Base-by-base conservation (phyloP, 2,329 filamentous ascomycete genomes). In the Fusarium avenaceum region DNA sequence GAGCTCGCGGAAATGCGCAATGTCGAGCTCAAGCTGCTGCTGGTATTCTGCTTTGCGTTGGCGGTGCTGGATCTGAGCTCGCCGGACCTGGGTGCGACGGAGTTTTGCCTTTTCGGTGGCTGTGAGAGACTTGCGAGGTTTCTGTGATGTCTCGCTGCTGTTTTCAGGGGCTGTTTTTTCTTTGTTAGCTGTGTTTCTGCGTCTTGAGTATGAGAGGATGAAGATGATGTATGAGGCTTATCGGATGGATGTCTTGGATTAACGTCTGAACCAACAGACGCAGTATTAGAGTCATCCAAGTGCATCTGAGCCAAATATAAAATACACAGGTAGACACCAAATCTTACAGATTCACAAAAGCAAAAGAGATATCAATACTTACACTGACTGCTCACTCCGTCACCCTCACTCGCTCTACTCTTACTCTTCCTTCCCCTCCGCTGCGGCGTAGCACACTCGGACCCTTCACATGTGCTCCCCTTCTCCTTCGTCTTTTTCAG, bases 11-110 rank as follows among this genome's bases (percentile, higher is more conserved):
- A 85, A 79, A 64, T 79, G 78, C 15, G 80, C 77, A 19, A 85
- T 76, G 68, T 87, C 84, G 62, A 81, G 76, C 77, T 87, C 85
- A 30, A 87, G 82, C 76, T 86, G 78, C 70, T 82, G 83, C 65
- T 84, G 80, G 72, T 87, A 86, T 72, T 86, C 83, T 50, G 83
- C 84, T 71, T 87, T 87, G 71, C 85, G 83, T 73, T 85, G 82
- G 17, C 85, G 84, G 69, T 87, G 85, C 72, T 86, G 81, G 38
- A 83, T 81, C 78, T 87, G 85, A 3, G 85, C 85, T 22, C 79
- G 80, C 4, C 85, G 77, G 51, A 87, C 85, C 65, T 87, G 85
- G 4, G 82, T 81, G 1, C 85, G 81, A 6, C 85, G 82, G 17
- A 78, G 63, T 70, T 83, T 79, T 22, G 82, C 77, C 73, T 84